phyloP scores from a whole-genome alignment of 2,329 filamentous ascomycete species.

The Colletotrichum eremochloae region DNA sequence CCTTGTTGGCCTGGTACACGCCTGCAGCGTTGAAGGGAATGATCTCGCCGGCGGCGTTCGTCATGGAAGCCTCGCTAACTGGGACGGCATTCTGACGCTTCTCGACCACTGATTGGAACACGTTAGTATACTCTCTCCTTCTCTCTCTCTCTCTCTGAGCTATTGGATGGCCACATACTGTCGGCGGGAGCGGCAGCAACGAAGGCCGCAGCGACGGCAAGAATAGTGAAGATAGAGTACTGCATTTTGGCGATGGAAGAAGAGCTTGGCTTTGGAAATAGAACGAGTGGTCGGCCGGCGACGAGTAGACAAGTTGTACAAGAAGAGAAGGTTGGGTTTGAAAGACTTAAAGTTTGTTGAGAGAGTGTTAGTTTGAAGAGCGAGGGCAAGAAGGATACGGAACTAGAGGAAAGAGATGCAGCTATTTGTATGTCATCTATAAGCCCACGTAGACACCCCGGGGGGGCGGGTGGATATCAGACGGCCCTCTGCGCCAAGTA shows the following conservation, averaged over 20 bases:
- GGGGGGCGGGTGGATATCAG: background rate
- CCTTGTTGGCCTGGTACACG: slow-evolving; percentile 58
- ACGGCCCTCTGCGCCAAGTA: slow-evolving; percentile 19
- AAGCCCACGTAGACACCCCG: slow-evolving; percentile 8
- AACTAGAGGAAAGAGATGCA: slow-evolving; percentile 35
- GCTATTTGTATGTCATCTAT: slow-evolving; percentile 47
- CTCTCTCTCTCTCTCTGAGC: background rate
- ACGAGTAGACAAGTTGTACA: slow-evolving; percentile 56
- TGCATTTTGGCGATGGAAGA: slow-evolving; percentile 63
- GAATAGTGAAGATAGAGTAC: slow-evolving; percentile 61
- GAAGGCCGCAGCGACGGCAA: slow-evolving; percentile 62
- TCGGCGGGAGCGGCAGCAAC: slow-evolving; percentile 54
- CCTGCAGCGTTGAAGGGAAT: slow-evolving; percentile 58
- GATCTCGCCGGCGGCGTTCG: slow-evolving; percentile 59
- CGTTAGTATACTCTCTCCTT: slow-evolving; percentile 27
- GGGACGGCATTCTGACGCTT: slow-evolving; percentile 51
- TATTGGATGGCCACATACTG: slow-evolving; percentile 17
- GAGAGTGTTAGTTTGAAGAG: slow-evolving; percentile 35
- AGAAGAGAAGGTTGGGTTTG: slow-evolving; percentile 44
- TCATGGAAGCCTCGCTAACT: slow-evolving; percentile 61
- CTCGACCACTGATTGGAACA: slow-evolving; percentile 47
- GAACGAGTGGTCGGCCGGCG: slow-evolving; percentile 64
- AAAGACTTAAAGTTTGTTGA: slow-evolving; percentile 30
- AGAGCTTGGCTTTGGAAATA: slow-evolving; percentile 43
- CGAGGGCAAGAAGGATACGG: slow-evolving; percentile 29